Conservation (phyloP, 768 basidiomycete species). For the Suillus luteus region DNA sequence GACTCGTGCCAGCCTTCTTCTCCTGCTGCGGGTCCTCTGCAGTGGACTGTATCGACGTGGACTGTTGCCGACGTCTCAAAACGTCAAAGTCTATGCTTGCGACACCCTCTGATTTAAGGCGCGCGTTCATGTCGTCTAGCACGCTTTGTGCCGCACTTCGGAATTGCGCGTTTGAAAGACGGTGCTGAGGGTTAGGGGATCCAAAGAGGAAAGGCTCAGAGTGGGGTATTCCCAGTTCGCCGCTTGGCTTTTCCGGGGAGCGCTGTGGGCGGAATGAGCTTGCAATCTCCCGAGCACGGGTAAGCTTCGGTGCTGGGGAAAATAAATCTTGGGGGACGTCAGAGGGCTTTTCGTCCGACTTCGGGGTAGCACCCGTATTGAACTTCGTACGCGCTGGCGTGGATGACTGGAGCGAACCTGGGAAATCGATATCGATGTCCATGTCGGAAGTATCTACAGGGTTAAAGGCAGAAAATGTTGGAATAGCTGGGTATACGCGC, state of each 20-base stretch:
- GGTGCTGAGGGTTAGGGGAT: constrained; percentile 67
- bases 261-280: constrained; percentile 24
- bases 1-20: constrained; percentile 29
- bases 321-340: constrained; percentile 40
- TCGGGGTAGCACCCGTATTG: constrained; percentile 29
- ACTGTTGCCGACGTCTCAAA: constrained; percentile 35
- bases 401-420: constrained; percentile 31
- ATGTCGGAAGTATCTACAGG: constrained; percentile 34
- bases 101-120: constrained; percentile 60
- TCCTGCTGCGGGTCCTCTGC: constrained; percentile 9
- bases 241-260: background rate
- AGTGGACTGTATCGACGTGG: constrained; percentile 1
- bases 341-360: constrained; percentile 34
- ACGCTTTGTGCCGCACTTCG: constrained; percentile 65
- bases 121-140: constrained; percentile 80
- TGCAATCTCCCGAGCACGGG: constrained; percentile 12
- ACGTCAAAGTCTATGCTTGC: constrained; percentile 48
- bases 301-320: constrained; percentile 37
- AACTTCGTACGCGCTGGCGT: constrained; percentile 27
- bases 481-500: constrained; percentile 43
- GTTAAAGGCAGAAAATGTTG: constrained; percentile 35
- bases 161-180: constrained; percentile 67
- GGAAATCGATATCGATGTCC: constrained; percentile 39
- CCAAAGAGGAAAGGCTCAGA: constrained; percentile 73
- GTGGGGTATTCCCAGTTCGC: constrained; percentile 19